Base-by-base conservation (phyloP, 2,329 filamentous ascomycete genomes). In the Microsporum ferrugineum region DNA sequence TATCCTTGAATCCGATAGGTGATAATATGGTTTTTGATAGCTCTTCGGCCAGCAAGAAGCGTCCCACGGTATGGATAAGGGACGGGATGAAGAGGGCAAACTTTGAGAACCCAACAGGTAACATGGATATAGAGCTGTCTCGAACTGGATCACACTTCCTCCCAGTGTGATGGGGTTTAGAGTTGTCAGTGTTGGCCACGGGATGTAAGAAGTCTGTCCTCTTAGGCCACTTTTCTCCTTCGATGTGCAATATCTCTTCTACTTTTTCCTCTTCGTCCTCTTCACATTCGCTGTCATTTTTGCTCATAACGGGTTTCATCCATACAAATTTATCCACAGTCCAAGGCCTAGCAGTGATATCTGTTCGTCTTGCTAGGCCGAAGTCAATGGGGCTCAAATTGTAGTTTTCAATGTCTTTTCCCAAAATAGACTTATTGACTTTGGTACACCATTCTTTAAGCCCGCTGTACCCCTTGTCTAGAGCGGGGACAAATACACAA, bases 31-130 rank as follows among this genome's bases (percentile, higher is more conserved):
- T 84, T 1, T 73, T 72, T 23, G 80, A 79, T 2, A 96, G 74
- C 53, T 81, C 75, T 3, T 82, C 74, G 0, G 86, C 88, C 5
- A 89, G 75, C 29, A 92, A 73, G 31, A 80, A 76, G 0, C 84
- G 76, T 64, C 88, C 87, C 1, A 92, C 67, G n/a, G 82, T 82
- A 65, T 89, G 83, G 14, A 88, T 75, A 39, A 96, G 83, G 0
- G 84, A 85, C 0, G 91, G 90, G 3, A 94, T 79, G 41, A 94
- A 78, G 59, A 86, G 71, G 0, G 80, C 79, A 63, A 84, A 76
- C 17, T 77, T 69, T 0, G 78, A 73, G 64, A 79, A 79, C 10
- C 66, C 63, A 0, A 72, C 65, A 0, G 82, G 80, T 1, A 84
- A 68, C 23, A 69, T 73, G 47, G 78, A 75, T 27, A 75, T 65